These are phyloP conservation scores for Colletotrichum endophyticum DNA, from an alignment of 2,329 filamentous ascomycete genomes.

Conservation along the genomic window DNA sequence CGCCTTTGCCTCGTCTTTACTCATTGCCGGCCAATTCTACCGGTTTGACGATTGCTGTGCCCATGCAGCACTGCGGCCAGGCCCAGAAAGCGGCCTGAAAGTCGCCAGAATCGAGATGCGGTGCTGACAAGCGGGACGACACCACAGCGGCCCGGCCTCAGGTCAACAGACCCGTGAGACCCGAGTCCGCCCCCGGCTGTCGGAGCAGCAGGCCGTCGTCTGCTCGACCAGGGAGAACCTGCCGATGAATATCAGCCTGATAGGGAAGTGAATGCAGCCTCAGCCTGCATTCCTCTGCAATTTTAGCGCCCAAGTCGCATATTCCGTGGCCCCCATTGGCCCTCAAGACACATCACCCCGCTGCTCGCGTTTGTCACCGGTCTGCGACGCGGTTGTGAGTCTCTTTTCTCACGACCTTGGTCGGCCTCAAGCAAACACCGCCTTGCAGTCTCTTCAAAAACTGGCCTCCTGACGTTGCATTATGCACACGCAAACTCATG, in stretches of 20 bases:
- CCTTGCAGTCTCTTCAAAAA: not conserved
- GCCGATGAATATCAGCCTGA: not conserved
- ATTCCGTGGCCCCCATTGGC: constrained; percentile 14
- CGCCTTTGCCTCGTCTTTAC: not conserved
- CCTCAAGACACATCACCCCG: constrained; percentile 8
- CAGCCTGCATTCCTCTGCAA: not conserved
- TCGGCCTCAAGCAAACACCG: not conserved
- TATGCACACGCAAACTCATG: constrained; percentile 22
- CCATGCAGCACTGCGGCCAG: not conserved
- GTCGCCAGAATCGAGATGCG: not conserved
- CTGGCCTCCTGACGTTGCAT: constrained; percentile 1
- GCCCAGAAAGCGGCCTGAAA: not conserved
- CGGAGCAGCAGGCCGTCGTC: not conserved
- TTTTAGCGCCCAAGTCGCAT: constrained; percentile 19
- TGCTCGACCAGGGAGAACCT: not conserved
- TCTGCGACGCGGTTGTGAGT: not conserved
- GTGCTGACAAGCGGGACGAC: not conserved
- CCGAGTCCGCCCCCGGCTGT: not conserved
- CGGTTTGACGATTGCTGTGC: not conserved
- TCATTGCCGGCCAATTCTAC: not conserved
- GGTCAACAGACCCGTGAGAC: not conserved
- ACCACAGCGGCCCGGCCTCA: not conserved
- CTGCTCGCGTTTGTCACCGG: constrained; percentile 12
- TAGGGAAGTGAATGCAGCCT: not conserved
- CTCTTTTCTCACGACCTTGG: not conserved